phyloP scores from a whole-genome alignment of 495 filamentous ascomycete genomes.

The Lepidopterella palustris region DNA sequence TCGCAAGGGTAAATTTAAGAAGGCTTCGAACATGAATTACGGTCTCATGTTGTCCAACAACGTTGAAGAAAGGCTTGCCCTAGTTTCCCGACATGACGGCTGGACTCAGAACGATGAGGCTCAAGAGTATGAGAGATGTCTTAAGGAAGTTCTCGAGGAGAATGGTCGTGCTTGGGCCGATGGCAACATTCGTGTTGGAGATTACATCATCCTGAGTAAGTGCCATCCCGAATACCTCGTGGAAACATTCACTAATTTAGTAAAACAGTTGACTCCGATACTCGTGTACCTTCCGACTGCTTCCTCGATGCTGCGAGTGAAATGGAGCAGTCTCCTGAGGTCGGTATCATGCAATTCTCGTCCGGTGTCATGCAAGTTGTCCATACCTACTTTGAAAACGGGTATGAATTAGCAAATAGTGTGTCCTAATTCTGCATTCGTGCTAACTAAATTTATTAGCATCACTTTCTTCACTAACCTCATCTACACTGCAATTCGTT shows the following conservation, averaged over 20 bases:
- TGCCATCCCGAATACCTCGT: neutral
- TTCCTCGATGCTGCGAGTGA: conserved; percentile 70
- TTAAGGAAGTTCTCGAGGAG: conserved; percentile 52
- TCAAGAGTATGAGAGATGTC: conserved; percentile 55
- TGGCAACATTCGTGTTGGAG: conserved; percentile 71
- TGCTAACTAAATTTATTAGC: neutral
- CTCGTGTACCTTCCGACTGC: conserved; percentile 65
- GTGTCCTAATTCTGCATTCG: neutral
- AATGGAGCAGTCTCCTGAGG: conserved; percentile 74
- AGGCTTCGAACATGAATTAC: conserved; percentile 83
- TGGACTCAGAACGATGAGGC: conserved; percentile 71
- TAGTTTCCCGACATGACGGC: conserved; percentile 48
- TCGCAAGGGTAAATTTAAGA: conserved; percentile 51
- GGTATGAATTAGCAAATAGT: neutral
- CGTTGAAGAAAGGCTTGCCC: conserved; percentile 60
- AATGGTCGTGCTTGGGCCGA: conserved; percentile 71
- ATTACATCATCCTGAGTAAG: conserved; percentile 61
- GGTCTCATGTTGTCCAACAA: conserved; percentile 67
- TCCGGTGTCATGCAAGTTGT: conserved; percentile 76
- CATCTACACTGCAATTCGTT: conserved; percentile 52
- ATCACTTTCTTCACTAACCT: conserved; percentile 44
- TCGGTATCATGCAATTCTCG: conserved; percentile 74
- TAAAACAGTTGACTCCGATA: conserved; percentile 60
- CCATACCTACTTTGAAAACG: conserved; percentile 37
- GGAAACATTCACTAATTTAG: neutral